Base-by-base conservation (phyloP, 352 stramenopile genomes). In the Plasmopara viticola region DNA sequence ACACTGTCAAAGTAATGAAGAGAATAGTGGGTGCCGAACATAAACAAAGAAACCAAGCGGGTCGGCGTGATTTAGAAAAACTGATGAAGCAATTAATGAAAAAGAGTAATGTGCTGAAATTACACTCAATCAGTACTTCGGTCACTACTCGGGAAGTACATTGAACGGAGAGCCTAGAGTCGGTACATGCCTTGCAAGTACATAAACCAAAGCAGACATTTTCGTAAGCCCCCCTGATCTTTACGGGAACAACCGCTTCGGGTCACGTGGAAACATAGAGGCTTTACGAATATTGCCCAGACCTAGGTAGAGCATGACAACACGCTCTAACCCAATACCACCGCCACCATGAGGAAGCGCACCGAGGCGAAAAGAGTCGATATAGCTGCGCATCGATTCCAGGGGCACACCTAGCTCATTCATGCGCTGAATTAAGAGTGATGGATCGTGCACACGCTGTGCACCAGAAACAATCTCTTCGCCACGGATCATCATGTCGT, bases 391-490 rank as follows among this genome's bases (percentile, higher is more conserved):
- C 69, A 99, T 95, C 9, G 80, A 86, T 66, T 84, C 84, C 53
- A 83, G 87, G 37, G 82, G 85, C 40, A 98, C 77, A 55, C 74
- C 87, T 43, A 94, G 80, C 41, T 66, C 60, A 30, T 95, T 53
- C 55, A 96, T 95, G 46, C 93, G 90, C 68, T 98, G 75, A 30
- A 89, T 78, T 18, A 99, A 70, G 41, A 99, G 74, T 47, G 85
- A 84, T 34, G 95, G 76, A 74, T 99, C 97, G 76, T 99, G 97
- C 45, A 99, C 88, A 79, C 97, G 95, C 74, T 99, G 97, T 6
- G 97, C 97, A 41, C 97, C 97, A 8, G 94, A 99, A n/a, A 99
- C 79, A 66, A 99, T 99, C 80, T 99, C 97, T 79, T 99, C 95
- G 17, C 96, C 97, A 54, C 97, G 95, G 64, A 99, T 99, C 79